Base-by-base conservation (phyloP, 805 yeast species). In the Starmerella potacharoeniae region DNA sequence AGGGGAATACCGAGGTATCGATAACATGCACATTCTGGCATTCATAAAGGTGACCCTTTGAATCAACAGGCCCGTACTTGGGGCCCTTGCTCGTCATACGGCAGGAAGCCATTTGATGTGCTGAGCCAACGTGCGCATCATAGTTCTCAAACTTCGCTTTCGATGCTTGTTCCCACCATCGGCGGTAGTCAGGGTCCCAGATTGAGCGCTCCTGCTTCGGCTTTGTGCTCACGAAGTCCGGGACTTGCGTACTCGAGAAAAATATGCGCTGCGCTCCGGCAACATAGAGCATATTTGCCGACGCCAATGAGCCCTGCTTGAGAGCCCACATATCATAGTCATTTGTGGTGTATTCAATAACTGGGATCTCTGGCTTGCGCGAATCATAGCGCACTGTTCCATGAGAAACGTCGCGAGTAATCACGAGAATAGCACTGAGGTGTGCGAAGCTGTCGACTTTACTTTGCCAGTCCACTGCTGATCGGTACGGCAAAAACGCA, bases 91-190 rank as follows among this genome's bases (percentile, higher is more conserved):
- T 42, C 54, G 61, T 54, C 72, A 77, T 76, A 50, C 81, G 69
- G 64, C 80, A 76, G 9, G 75, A 61, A 45, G 75, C 69, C 81
- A 77, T 77, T 63, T 77, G 82, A 64, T 77, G 81, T 14, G 82
- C 82, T 2, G 74, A 68, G 13, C 80, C 81, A 55, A 68, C 66
- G 3, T 65, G 49, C 4, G 70, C 56, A 5, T 71, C 71, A 52
- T 62, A 72, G n/a, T 55, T 6, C 14, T 65, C 62, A 45, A 64
- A 58, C 14, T 42, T 40, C 3, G 36, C 48, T 10, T 64, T 67
- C 16, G 49, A 53, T 9, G 67, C 68, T 22, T 55, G 53, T 14
- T 43, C 43, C 34, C 51, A 40, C 73, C 73, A 70, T 11, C 49
- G 54, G 43, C 60, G 64, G 57, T 69, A 79, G 55, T 77, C 81